phyloP scores from a whole-genome alignment of 2,329 filamentous ascomycete species.

The Peltaster fructicola region DNA sequence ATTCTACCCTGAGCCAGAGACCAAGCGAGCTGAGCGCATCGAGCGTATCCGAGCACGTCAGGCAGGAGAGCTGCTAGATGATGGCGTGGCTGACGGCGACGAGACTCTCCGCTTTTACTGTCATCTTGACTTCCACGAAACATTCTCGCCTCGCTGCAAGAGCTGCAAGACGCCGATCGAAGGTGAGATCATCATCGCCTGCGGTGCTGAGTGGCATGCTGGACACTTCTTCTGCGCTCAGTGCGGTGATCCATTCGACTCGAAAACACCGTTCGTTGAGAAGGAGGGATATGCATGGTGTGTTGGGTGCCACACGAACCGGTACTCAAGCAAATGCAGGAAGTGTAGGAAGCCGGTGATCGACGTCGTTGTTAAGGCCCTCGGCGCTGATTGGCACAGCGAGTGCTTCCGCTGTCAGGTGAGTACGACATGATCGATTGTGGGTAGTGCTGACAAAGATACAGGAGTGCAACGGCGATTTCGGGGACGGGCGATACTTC shows the following conservation, averaged over 20 bases:
- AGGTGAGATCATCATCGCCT: constrained; percentile 82
- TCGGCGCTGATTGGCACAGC: constrained; percentile 87
- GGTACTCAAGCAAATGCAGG: constrained; percentile 76
- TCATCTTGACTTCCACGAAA: constrained; percentile 95
- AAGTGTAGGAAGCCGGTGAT: constrained; percentile 72
- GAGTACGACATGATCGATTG: constrained; percentile 12
- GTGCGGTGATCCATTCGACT: constrained; percentile 66
- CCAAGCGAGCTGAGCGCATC: constrained; percentile 51
- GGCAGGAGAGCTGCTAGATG: constrained; percentile 16
- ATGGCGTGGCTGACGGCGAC: constrained; percentile 42
- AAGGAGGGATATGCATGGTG: constrained; percentile 98
- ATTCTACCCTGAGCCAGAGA: constrained; percentile 80
- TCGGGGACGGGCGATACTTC: constrained; percentile 47
- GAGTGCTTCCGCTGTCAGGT: constrained; percentile 69
- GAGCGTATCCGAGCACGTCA: constrained; percentile 52
- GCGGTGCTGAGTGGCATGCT: constrained; percentile 89
- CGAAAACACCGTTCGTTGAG: constrained; percentile 68
- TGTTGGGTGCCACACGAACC: constrained; percentile 75
- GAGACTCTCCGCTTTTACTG: constrained; percentile 74
- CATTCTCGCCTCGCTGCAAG: constrained; percentile 82
- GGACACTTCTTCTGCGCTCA: constrained; percentile 99
- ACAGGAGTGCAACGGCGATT: constrained; percentile 41
- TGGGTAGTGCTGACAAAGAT: constrained; percentile 5
- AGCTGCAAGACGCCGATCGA: constrained; percentile 94
- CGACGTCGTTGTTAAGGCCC: constrained; percentile 73